Conservation (phyloP, 2,329 filamentous ascomycete species). For the Alternaria brassicicola region DNA sequence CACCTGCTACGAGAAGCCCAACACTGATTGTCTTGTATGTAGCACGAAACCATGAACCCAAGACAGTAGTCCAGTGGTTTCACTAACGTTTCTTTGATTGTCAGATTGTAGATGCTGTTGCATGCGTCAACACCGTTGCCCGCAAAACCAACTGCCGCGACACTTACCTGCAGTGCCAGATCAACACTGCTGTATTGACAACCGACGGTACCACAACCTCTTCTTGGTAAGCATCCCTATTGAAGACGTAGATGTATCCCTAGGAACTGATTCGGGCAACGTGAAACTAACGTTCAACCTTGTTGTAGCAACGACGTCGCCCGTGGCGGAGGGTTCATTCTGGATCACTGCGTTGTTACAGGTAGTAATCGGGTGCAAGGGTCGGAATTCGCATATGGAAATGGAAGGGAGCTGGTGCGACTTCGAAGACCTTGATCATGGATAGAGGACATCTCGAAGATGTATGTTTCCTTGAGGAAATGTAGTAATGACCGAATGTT, state of each 20-base stretch:
- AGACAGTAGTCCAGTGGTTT: background rate
- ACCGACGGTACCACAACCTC: constrained; percentile 12
- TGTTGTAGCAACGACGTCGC: constrained; percentile 17
- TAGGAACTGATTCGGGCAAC: background rate
- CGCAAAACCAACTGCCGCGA: constrained; percentile 10
- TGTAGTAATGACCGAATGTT: too few species aligned
- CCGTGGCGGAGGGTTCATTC: constrained; percentile 17
- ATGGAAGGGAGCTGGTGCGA: constrained; percentile 15
- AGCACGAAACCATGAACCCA: background rate
- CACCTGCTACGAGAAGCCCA: constrained; percentile 10
- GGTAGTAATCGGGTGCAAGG: constrained; percentile 15
- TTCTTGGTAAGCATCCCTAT: constrained; percentile 14
- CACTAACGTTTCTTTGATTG: constrained; percentile 7
- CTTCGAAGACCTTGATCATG: constrained; percentile 9
- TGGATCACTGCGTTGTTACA: constrained; percentile 17
- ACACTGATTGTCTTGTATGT: constrained; percentile 14
- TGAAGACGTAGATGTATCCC: background rate
- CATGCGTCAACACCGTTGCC: constrained; percentile 18
- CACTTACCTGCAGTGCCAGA: constrained; percentile 15
- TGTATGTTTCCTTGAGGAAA: too few species aligned
- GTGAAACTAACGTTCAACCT: background rate
- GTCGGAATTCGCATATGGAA: constrained; percentile 20
- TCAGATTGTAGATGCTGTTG: constrained; percentile 18
- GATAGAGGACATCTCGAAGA: background rate
- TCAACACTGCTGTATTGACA: constrained; percentile 10